Base-by-base conservation (phyloP, 331 rosid genomes). In the Phaseolus coccineus region DNA sequence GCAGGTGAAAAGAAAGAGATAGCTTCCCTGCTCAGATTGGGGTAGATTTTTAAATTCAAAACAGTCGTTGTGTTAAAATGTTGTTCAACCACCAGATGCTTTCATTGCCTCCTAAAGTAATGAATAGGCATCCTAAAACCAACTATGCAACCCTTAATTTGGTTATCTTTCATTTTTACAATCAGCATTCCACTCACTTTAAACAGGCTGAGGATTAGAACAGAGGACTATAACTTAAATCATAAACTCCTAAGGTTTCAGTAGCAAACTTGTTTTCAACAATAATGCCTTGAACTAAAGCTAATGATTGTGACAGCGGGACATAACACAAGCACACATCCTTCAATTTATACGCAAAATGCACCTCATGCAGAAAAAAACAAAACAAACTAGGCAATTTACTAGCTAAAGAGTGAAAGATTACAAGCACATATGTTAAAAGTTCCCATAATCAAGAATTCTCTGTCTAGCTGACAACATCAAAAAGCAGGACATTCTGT, bases 151-250 rank as follows among this genome's bases (percentile, higher is more conserved):
- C 66, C 37, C 53, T 46, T 52, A 69, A 27, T 48, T 16, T 50
- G 39, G 73, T 13, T 51, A 51, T 50, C 40, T 50, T 69, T 39
- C 47, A 59, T 16, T 35, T 39, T 65, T 65, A 40, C 14, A 37
- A 16, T 37, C 44, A 61, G 22, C 61, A 44, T 3, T 76, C 40
- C 59, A 72, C 33, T 40, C 62, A 46, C 58, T 65, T 65, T 61
- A 35, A 78, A 56, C 50, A 16, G 57, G 59, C 12, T 53, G 58
- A 53, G 31, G 25, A 77, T 53, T 12, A 71, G 62, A 53, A 56
- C 52, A 62, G 73, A 59, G 48, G 59, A 44, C 40, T n/a, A 22
- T 35, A 74, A 57, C 70, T 47, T n/a, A 40, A 82, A 82, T 53
- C 46, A 61, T 71, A 71, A 70, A 82, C 63, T 37, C 11, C 24